Evolutionary conservation across 495 filamentous ascomycete species (phyloP).

Genomic region (Clohesyomyces aquaticus): DNA sequence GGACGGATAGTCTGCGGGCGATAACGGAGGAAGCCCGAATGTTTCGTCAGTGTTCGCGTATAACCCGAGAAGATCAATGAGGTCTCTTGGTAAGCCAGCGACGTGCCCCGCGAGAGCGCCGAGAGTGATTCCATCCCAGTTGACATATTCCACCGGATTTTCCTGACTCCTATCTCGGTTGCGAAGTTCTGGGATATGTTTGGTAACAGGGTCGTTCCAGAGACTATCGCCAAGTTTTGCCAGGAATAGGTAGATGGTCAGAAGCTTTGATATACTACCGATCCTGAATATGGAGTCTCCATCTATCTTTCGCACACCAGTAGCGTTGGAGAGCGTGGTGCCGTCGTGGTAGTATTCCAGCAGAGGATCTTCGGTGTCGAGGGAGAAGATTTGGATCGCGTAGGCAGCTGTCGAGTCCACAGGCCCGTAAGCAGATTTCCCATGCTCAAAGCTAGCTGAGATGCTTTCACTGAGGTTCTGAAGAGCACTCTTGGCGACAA

Average conservation of each 20-base stretch:
- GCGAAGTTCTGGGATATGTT: constrained; percentile 60
- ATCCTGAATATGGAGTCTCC: constrained; percentile 54
- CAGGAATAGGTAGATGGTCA: constrained; percentile 54
- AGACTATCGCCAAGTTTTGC: constrained; percentile 49
- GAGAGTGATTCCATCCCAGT: constrained; percentile 47
- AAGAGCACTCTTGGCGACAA: constrained; percentile 5
- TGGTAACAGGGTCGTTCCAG: constrained; percentile 53
- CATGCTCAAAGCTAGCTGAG: constrained; percentile 1
- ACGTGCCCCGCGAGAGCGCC: constrained; percentile 53
- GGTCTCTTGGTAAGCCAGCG: constrained; percentile 49
- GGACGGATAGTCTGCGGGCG: constrained; percentile 1
- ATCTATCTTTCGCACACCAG: constrained; percentile 49
- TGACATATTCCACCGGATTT: constrained; percentile 9
- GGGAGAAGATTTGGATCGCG: constrained; percentile 24
- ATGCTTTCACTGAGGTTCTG: constrained; percentile 1
- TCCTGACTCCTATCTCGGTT: background rate
- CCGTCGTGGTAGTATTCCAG: constrained; percentile 42
- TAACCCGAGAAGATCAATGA: constrained; percentile 8
- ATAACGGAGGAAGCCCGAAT: background rate
- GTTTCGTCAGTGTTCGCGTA: constrained; percentile 22
- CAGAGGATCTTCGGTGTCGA: constrained; percentile 23
- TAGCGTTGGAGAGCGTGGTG: constrained; percentile 21
- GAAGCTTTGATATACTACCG: constrained; percentile 57
- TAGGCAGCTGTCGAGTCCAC: constrained; percentile 1
- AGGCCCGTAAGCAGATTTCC: constrained; percentile 8